phyloP scores from a whole-genome alignment of 805 yeast genomes.

The Metschnikowia santaceciliae region DNA sequence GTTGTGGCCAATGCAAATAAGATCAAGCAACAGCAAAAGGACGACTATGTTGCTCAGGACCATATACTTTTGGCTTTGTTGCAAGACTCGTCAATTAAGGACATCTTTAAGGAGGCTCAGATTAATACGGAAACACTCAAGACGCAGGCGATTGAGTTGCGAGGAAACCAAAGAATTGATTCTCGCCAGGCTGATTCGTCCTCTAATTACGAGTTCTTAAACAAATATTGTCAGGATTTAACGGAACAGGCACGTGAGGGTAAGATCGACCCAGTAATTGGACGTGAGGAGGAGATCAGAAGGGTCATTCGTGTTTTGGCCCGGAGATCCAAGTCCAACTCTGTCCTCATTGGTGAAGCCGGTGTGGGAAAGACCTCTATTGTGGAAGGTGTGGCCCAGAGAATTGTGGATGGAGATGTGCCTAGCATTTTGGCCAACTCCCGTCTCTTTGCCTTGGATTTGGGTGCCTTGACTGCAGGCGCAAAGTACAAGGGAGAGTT shows the following conservation, averaged over 20 bases:
- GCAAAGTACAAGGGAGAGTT: constrained; percentile 98
- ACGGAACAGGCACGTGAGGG: constrained; percentile 93
- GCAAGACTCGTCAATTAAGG: constrained; percentile 69
- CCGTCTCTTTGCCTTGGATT: constrained; percentile 79
- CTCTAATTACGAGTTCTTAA: constrained; percentile 73
- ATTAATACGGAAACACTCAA: constrained; percentile 69
- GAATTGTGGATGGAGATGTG: constrained; percentile 93
- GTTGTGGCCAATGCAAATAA: constrained; percentile 71
- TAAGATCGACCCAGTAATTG: constrained; percentile 95
- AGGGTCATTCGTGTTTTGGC: constrained; percentile 91
- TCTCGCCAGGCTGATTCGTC: constrained; percentile 92
- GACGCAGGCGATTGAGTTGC: constrained; percentile 70
- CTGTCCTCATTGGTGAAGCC: constrained; percentile 96
- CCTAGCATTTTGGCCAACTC: constrained; percentile 83
- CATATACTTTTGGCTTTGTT: constrained; percentile 82
- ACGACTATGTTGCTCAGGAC: constrained; percentile 89
- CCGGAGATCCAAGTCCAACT: constrained; percentile 96
- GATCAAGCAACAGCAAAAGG: constrained; percentile 83
- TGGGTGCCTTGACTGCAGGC: constrained; percentile 97
- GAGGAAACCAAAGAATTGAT: constrained; percentile 91
- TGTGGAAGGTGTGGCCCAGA: constrained; percentile 97
- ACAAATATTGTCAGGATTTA: constrained; percentile 89
- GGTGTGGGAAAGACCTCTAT: constrained; percentile 99
- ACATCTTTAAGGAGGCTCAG: constrained; percentile 65
- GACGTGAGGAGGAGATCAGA: constrained; percentile 97